phyloP scores from a whole-genome alignment of 148 eudicot species.

The Pouteria glomerata region DNA sequence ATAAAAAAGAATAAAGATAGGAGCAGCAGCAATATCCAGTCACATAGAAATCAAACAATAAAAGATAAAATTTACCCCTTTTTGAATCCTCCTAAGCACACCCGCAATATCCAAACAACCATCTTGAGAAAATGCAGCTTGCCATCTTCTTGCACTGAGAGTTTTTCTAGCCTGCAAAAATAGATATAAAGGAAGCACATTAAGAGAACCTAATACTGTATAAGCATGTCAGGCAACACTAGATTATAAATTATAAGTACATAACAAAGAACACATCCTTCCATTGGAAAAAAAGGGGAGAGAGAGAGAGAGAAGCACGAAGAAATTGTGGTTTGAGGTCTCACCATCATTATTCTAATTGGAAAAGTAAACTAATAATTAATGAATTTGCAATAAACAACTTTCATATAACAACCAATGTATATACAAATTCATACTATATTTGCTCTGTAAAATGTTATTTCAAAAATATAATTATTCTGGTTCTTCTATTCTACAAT shows the following conservation, averaged over 20 bases:
- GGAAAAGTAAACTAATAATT: not conserved
- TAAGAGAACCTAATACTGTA: not conserved
- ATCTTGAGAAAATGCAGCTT: conserved; percentile 69
- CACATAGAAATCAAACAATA: conserved; percentile 1
- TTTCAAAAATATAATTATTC: not conserved
- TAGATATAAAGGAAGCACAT: conserved; percentile 6
- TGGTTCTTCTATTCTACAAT: not conserved
- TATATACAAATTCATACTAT: not conserved
- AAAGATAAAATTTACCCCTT: conserved; percentile 56
- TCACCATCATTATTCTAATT: not conserved
- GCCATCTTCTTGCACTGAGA: conserved; percentile 88
- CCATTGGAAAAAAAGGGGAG: not conserved
- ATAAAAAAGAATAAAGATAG: not conserved
- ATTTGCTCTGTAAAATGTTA: not conserved
- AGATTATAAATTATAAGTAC: not conserved
- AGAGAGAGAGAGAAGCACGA: too few relatives aligned
- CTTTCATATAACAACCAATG: not conserved
- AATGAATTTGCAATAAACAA: not conserved
- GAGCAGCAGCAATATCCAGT: not conserved
- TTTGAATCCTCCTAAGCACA: conserved; percentile 76
- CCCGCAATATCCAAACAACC: conserved; percentile 85
- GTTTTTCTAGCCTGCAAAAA: conserved; percentile 69
- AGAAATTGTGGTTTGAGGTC: not conserved
- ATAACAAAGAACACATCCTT: not conserved
- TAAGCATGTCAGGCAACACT: not conserved